Evolutionary conservation across 1,284 basidiomycete species (phyloP), one percentile per base, ranked within the genome.

Genomic region (Pseudomicrostroma phylloplanum): DNA sequence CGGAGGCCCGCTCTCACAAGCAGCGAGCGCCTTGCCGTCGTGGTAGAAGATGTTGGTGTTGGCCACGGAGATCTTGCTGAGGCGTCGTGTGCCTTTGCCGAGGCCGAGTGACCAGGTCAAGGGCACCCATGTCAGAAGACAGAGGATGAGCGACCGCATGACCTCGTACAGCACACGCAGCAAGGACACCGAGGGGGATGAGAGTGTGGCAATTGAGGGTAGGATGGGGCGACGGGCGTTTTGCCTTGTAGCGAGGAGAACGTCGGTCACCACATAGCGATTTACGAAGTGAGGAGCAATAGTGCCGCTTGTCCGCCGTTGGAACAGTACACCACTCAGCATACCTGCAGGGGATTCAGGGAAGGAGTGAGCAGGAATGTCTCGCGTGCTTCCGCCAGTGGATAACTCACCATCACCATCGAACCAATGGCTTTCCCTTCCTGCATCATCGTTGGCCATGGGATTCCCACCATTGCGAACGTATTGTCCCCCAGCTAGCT

Each of bases 401-500:
- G 30, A 9, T 36, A 9, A 36, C 58, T 60, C 62, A 36, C 30
- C 73, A 41, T 75, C 65, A 61, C 73, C 61, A 70, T 79, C 58
- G 74, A 80, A 71, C 80, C 78, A 66, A 75, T 71, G 77, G 12
- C 62, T 76, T 58, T 76, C 76, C 57, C 71, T 68, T 51, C 67
- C 70, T 39, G 49, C 59, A 56, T 66, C 70, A 58, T 61, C 67
- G 56, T 63, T 65, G 55, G 66, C 71, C 39, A 65, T 73, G 0
- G 82, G 82, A 61, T 83, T 83, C n/a, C 81, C 81, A 12, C 82
- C 83, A 63, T 83, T 83, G 51, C 83, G 70, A 36, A 83, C 79
- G 64, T 83, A 83, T 71, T 70, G 78, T 59, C 76, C 72, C 26
- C 78, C 79, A 0, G 68, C 69, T 21, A 81, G 69, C 62, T 79